Evolutionary conservation across 2,329 filamentous ascomycete species (phyloP), one percentile per base, ranked within the genome.

Genomic region (Macrophomina phaseolina): DNA sequence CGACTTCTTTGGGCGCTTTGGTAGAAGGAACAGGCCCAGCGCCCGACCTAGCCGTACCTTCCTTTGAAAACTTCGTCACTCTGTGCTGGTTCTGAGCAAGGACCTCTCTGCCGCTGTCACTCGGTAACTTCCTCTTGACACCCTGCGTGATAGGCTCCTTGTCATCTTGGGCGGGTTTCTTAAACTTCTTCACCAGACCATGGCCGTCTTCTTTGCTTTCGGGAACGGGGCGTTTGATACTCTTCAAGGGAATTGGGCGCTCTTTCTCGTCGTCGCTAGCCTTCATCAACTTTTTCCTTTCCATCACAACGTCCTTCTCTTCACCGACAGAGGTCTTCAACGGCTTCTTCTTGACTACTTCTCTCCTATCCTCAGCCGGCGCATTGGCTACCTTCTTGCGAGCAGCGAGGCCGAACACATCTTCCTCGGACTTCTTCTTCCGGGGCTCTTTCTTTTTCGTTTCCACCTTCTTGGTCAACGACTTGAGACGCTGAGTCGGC

Each of bases 391-490:
- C 73, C 61, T 80, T 80, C 66, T 74, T 74, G 55, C 77, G 76
- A 66, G 77, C 81, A 16, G 81, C 77, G 73, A 46, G 53, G 36
- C 64, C 68, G 7, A 72, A 73, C 60, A 79, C 77, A 68, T 75
- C 77, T 68, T 72, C 74, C 64, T 78, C 82, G 16, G 82, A 78
- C 73, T 84, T 85, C 71, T 82, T 76, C 67, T 82, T 77, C 72
- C 81, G 84, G 9, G 79, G 77, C 30, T 80, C 84, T 11, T 79
- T 73, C 72, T 81, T 83, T 74, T 85, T 85, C 49, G 77, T n/a
- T 77, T 61, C 65, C 6, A 34, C 75, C 75, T 86, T 86, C 70
- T 80, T 76, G 7, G 78, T 75, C 49, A 77, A 70, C 2, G 74
- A 38, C 63, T 77, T 77, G 62, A 62, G 55, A 34, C 42, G 16